Conservation (phyloP, 495 filamentous ascomycete genomes). For the Aeminium ludgeri region DNA sequence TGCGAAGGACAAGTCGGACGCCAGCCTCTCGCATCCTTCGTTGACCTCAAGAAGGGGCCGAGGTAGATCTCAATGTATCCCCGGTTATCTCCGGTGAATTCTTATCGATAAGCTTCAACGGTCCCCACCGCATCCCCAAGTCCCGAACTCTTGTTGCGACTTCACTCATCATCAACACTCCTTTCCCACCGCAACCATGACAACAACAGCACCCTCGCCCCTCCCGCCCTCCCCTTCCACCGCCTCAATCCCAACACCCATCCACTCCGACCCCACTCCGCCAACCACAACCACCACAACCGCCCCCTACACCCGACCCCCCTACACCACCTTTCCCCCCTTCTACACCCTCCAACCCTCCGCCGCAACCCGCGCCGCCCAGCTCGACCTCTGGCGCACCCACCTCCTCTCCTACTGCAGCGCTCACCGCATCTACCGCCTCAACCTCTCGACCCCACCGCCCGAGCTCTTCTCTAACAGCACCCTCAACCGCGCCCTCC, state of each 20-base stretch:
- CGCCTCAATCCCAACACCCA: neutral
- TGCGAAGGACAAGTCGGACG: no score
- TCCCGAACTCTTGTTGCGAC: no score
- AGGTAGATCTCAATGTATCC: no score
- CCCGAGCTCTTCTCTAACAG: slow-evolving; percentile 44
- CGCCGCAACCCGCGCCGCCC: slow-evolving; percentile 51
- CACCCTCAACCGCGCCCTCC: slow-evolving; percentile 37
- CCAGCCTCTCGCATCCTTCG: no score
- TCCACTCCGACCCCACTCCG: slow-evolving; percentile 3
- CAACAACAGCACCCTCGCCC: slow-evolving; percentile 1
- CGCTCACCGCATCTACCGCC: slow-evolving; percentile 51
- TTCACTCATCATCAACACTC: neutral
- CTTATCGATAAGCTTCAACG: no score
- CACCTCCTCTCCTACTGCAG: slow-evolving; percentile 74
- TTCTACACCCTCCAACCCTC: slow-evolving; percentile 74
- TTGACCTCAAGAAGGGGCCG: no score
- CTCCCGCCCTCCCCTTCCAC: neutral
- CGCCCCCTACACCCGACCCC: slow-evolving; percentile 15
- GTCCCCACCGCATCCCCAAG: no score
- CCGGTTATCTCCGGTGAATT: no score
- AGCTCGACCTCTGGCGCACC: slow-evolving; percentile 69
- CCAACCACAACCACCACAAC: neutral
- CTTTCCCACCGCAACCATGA: slow-evolving; percentile 2
- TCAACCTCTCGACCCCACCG: slow-evolving; percentile 33
- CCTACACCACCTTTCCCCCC: slow-evolving; percentile 46